These are phyloP conservation scores for Dioscorea dumetorum DNA, from an alignment of 106 monocot species.

Conservation along the genomic window DNA sequence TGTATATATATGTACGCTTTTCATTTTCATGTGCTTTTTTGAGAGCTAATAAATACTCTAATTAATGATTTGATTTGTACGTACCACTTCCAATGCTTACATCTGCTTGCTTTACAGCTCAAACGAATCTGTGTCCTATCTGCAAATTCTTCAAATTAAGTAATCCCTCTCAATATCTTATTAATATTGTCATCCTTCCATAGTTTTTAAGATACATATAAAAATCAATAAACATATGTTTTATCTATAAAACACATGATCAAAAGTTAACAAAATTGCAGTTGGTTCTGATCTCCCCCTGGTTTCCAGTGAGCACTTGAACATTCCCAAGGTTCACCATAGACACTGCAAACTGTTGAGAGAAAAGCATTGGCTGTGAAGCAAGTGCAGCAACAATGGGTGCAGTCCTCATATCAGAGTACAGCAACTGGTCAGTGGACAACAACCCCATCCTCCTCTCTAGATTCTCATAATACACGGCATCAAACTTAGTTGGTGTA, in stretches of 20 bases:
- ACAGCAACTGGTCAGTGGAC: constrained; percentile 58
- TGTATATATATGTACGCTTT: no score
- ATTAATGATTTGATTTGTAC: no score
- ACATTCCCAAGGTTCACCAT: constrained; percentile 61
- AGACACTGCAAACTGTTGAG: constrained; percentile 63
- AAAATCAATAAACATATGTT: no score
- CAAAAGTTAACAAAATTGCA: constrained; percentile 52
- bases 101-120: no score
- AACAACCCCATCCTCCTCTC: constrained; percentile 62
- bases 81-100: no score
- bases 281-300: constrained; percentile 71
- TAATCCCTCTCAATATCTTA: no score
- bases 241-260: neutral
- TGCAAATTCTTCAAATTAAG: no score
- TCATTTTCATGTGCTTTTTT: no score
- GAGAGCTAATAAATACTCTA: no score
- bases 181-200: no score
- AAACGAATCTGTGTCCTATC: no score
- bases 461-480: constrained; percentile 57
- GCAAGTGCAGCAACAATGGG: constrained; percentile 50
- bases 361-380: constrained; percentile 46
- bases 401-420: constrained; percentile 53
- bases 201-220: no score
- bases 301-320: constrained; percentile 56
- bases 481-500: constrained; percentile 56